Evolutionary conservation across 805 yeast species (phyloP).

Genomic region (Kodamaea kaohsiungensis): DNA sequence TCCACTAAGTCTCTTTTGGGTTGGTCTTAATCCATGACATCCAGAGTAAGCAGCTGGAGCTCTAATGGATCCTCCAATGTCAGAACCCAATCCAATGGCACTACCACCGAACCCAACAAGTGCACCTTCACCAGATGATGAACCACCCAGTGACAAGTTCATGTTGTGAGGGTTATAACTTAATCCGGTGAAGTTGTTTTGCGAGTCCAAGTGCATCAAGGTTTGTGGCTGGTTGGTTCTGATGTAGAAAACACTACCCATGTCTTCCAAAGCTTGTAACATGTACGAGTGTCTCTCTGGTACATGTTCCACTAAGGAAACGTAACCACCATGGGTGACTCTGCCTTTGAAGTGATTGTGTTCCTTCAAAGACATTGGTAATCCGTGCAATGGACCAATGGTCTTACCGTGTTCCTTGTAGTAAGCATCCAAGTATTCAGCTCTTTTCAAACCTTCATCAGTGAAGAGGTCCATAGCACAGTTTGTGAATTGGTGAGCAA

Average conservation of each 20-base stretch:
- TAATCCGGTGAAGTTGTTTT: constrained; percentile 59
- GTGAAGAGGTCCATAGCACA: constrained; percentile 62
- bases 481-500: constrained; percentile 64
- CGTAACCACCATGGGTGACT: constrained; percentile 62
- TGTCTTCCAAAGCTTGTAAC: constrained; percentile 45
- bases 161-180: constrained; percentile 61
- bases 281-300: constrained; percentile 49
- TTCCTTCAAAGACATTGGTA: constrained; percentile 67
- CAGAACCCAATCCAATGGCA: constrained; percentile 65
- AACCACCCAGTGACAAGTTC: constrained; percentile 65
- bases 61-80: constrained; percentile 72
- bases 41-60: constrained; percentile 69
- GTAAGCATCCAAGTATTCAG: constrained; percentile 55
- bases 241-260: constrained; percentile 60
- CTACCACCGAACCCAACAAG: constrained; percentile 60
- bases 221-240: constrained; percentile 71
- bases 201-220: constrained; percentile 67
- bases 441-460: constrained; percentile 58
- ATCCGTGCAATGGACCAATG: constrained; percentile 65
- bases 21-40: constrained; percentile 62
- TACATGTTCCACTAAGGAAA: constrained; percentile 49
- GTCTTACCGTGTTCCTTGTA: constrained; percentile 48
- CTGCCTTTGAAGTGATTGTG: constrained; percentile 57
- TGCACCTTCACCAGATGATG: constrained; percentile 74
- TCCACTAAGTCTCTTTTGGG: constrained; percentile 50